These are phyloP conservation scores for Scenedesmus sp. DNA, from an alignment of 163 green algal species.

Conservation along the genomic window DNA sequence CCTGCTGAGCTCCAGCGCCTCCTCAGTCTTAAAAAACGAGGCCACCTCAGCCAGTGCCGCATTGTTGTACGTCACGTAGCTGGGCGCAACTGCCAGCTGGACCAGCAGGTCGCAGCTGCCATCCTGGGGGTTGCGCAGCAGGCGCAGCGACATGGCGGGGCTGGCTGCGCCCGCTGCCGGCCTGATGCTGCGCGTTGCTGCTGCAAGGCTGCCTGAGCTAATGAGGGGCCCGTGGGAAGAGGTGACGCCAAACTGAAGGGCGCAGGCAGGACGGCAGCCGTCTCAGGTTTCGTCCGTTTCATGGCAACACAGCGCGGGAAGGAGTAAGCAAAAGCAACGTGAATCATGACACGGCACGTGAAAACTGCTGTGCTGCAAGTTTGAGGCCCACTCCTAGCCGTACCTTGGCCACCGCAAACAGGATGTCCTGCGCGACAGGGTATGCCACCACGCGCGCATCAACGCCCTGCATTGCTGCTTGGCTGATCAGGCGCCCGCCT, in stretches of 20 bases:
- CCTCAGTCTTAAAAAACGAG: constrained; percentile 81
- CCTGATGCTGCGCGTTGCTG: not conserved
- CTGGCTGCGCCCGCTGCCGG: not conserved
- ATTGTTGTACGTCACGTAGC: constrained; percentile 84
- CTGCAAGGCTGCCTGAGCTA: constrained; percentile 63
- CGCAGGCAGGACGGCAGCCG: not conserved
- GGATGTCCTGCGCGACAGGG: constrained; percentile 62
- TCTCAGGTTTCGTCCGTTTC: not conserved
- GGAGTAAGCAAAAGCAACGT: not conserved
- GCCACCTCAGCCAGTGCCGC: constrained; percentile 72
- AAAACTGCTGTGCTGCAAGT: not conserved
- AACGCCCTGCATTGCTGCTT: constrained; percentile 57
- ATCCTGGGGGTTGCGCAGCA: constrained; percentile 85
- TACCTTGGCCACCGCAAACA: constrained; percentile 68
- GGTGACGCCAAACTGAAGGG: constrained; percentile 71
- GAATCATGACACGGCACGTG: not conserved
- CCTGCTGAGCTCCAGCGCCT: constrained; percentile 59
- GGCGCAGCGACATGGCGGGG: constrained; percentile 70
- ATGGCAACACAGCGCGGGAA: not conserved
- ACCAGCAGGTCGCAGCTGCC: constrained; percentile 76
- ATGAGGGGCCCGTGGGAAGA: constrained; percentile 80
- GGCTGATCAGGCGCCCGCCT: constrained; percentile 55
- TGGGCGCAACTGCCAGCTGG: constrained; percentile 76
- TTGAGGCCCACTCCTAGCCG: not conserved
- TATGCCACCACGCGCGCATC: constrained; percentile 57